Conservation (phyloP, 495 filamentous ascomycete species). For the Penicillium simplicissimum region DNA sequence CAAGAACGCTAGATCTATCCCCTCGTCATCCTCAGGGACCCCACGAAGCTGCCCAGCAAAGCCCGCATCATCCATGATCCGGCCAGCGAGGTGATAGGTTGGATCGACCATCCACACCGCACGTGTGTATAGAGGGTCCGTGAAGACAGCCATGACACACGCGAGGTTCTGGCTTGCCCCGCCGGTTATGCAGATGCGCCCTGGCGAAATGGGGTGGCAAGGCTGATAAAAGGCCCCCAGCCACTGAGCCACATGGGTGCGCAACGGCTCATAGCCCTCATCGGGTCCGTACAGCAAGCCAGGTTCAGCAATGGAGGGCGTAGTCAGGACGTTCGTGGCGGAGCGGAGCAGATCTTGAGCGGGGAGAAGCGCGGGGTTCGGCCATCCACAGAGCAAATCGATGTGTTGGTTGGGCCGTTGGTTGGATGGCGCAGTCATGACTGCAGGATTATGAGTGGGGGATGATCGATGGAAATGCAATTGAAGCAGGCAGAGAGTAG, state of each 20-base stretch:
- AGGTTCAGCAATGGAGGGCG: conserved; percentile 54
- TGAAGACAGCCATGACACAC: conserved; percentile 69
- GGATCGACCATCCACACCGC: conserved; percentile 79
- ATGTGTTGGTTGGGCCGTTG: conserved; percentile 36
- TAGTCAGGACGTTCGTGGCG: conserved; percentile 54
- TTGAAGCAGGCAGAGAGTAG: neutral
- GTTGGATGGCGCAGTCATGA: conserved; percentile 14
- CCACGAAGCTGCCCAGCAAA: conserved; percentile 61
- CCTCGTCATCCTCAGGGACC: conserved; percentile 73
- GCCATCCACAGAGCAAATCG: conserved; percentile 73
- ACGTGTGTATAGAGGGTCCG: conserved; percentile 73
- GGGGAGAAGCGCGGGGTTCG: conserved; percentile 70
- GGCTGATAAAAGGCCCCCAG: conserved; percentile 62
- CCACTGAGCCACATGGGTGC: conserved; percentile 68
- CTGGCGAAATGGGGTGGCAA: conserved; percentile 36
- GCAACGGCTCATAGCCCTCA: conserved; percentile 65
- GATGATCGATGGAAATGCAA: neutral
- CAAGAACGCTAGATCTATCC: conserved; percentile 64
- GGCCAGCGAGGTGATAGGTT: conserved; percentile 75
- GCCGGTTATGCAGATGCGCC: conserved; percentile 77
- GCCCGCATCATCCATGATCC: conserved; percentile 78
- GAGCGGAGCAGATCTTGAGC: conserved; percentile 55
- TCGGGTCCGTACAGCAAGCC: conserved; percentile 78
- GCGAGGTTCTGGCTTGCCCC: conserved; percentile 78
- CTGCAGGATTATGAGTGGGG: neutral